A percentile compares a stretch with the other conserved stretches of the same genome.
These are phyloP conservation scores for Conidiobolus incongruus DNA, from an alignment of 371 early-diverging fungal species.

Conservation along the genomic window DNA sequence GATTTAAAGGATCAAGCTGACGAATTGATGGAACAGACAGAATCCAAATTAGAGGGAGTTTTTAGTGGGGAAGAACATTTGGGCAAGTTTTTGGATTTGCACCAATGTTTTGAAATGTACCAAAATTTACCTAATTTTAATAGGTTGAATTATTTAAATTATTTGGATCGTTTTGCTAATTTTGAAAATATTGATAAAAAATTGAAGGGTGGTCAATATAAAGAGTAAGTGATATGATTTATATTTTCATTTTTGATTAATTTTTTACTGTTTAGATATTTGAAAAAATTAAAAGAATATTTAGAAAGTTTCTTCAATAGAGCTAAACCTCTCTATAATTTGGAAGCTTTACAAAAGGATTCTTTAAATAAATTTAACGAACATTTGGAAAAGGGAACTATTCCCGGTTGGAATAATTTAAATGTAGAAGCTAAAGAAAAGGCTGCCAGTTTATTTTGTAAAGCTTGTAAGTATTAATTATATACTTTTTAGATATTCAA, in stretches of 20 bases:
- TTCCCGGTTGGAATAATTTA: constrained; percentile 36
- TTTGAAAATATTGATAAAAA: constrained; percentile 32
- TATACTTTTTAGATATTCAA: background rate
- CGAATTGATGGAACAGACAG: constrained; percentile 23
- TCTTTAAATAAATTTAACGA: constrained; percentile 27
- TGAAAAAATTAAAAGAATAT: constrained; percentile 34
- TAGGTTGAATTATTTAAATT: constrained; percentile 55
- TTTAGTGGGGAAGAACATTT: constrained; percentile 82
- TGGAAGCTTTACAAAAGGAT: constrained; percentile 20
- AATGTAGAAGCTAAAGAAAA: constrained; percentile 13
- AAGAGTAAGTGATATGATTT: constrained; percentile 13
- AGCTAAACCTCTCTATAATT: constrained; percentile 56
- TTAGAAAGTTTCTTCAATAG: constrained; percentile 51
- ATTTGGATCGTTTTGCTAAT: constrained; percentile 40
- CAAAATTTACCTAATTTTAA: constrained; percentile 49
- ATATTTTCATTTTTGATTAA: background rate
- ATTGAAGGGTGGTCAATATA: constrained; percentile 36
- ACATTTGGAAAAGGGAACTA: constrained; percentile 26
- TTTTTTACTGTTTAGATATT: constrained; percentile 23
- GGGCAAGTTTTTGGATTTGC: constrained; percentile 76
- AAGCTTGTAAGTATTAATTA: constrained; percentile 31
- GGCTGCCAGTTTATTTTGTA: constrained; percentile 36
- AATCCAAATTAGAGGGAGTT: constrained; percentile 30
- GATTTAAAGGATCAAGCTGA: constrained; percentile 59
- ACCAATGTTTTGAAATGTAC: constrained; percentile 8